phyloP scores from a whole-genome alignment of 805 yeast genomes.

The Nakazawaea sp. region DNA sequence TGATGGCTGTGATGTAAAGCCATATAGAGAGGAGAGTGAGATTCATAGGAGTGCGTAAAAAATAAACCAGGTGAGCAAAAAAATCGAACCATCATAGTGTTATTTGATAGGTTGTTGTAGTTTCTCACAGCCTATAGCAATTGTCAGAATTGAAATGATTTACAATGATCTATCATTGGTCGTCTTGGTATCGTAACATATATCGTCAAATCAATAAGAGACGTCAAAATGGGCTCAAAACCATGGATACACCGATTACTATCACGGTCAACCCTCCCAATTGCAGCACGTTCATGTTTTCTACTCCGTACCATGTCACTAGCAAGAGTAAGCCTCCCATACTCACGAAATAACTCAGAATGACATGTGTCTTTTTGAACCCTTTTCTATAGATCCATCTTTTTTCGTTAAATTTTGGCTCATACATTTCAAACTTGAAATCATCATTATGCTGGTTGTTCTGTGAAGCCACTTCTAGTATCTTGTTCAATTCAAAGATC shows the following conservation, averaged over 20 bases:
- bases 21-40: too few species aligned
- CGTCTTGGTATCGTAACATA: too few species aligned
- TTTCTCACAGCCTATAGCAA: too few species aligned
- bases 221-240: constrained; percentile 9
- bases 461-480: constrained; percentile 5
- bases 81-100: too few species aligned
- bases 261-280: constrained; percentile 3
- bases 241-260: constrained; percentile 3
- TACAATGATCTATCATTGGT: too few species aligned
- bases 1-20: too few species aligned
- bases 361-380: background rate
- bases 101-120: too few species aligned
- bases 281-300: background rate
- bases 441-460: constrained; percentile 7
- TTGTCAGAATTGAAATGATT: too few species aligned
- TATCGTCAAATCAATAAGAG: too few species aligned
- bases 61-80: too few species aligned
- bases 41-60: too few species aligned
- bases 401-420: background rate
- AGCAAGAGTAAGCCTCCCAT: constrained; percentile 5
- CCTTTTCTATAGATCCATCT: background rate
- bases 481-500: constrained; percentile 1
- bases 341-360: constrained; percentile 4
- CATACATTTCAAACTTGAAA: constrained; percentile 2
- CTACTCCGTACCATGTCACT: constrained; percentile 4